Evolutionary conservation across 306 rosid species (phyloP), one percentile per base, ranked within the genome.

Genomic region (Betula pendula): DNA sequence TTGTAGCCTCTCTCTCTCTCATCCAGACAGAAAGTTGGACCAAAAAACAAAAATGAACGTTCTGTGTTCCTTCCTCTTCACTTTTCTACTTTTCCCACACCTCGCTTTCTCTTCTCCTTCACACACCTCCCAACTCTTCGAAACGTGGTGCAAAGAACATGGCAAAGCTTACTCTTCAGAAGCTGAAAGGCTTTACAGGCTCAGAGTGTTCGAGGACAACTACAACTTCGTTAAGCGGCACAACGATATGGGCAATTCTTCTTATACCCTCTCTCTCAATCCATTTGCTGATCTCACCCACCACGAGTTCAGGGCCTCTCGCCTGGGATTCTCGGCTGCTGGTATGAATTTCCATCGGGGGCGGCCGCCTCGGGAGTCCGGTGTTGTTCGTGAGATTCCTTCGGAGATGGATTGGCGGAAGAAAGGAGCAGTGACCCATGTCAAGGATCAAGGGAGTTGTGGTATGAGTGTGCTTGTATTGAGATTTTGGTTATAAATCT

Each of bases 371-470:
- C 82, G 56, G 10, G 75, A 77, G 62, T 55, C 76, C 14, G 58
- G 63, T 66, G 27, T 70, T 16, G 60, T 40, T 20, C 43, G 17
- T 27, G 77, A 84, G 16, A 72, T 85, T 81, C 96, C 98, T 77
- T 82, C 87, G 73, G 82, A 91, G 75, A n/a, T 92, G 49, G 98
- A 92, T 85, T 94, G 98, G 96, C 87, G 97, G 86, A 71, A 90
- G 38, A 66, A 79, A 25, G 97, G 90, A 6, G 97, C 93, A 0
- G 98, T 92, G 19, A 88, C 96, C 55, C 20, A 75, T 27, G 93
- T 94, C 80, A 94, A 94, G 70, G 95, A 92, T 80, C 97, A 94
- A 86, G 92, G 87, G 70, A 86, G 87, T 70, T 94, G 98, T 20
- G 98, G 97, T 92, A 85, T 69, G 83, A n/a, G 17, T 27, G 55